A percentile compares a stretch with the other conserved stretches of the same genome.
Conservation (phyloP, 139 green algal genomes). For the Tetradesmus lagerheimii region DNA sequence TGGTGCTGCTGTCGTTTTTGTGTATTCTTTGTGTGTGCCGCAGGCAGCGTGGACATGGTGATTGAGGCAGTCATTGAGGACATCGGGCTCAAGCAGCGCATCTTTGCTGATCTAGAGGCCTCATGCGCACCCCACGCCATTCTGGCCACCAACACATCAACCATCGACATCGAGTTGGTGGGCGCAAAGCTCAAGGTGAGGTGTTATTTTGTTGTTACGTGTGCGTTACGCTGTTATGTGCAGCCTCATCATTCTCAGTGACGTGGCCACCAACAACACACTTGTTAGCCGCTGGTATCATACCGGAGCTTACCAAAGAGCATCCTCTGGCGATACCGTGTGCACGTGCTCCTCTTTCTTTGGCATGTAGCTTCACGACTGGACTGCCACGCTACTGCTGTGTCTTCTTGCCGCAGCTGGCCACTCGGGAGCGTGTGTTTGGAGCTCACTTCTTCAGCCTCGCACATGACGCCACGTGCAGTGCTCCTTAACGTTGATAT, state of each 20-base stretch:
- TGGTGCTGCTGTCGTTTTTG: too few relatives aligned
- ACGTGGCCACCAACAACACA: too few relatives aligned
- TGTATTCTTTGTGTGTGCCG: not conserved
- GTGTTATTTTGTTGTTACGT: not conserved
- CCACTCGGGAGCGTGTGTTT: constrained; percentile 83
- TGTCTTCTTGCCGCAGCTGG: constrained; percentile 38
- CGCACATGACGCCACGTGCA: constrained; percentile 82
- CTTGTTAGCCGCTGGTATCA: too few relatives aligned
- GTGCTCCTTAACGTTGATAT: too few relatives aligned
- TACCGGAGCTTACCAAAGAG: too few relatives aligned
- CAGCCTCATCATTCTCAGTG: too few relatives aligned
- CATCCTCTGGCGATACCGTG: too few relatives aligned
- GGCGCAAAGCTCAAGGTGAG: constrained; percentile 51
- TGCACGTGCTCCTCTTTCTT: too few relatives aligned
- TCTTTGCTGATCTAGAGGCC: constrained; percentile 86
- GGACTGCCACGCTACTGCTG: too few relatives aligned
- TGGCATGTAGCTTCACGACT: too few relatives aligned
- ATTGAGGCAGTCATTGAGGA: constrained; percentile 99
- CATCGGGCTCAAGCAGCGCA: constrained; percentile 94
- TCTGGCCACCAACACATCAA: constrained; percentile 98
- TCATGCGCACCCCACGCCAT: constrained; percentile 86
- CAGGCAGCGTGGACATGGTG: constrained; percentile 90
- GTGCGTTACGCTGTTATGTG: too few relatives aligned
- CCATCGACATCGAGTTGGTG: constrained; percentile 97
- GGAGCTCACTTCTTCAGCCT: constrained; percentile 97